Conservation (phyloP, 1,284 basidiomycete species). For the Rhodotorula sp. region DNA sequence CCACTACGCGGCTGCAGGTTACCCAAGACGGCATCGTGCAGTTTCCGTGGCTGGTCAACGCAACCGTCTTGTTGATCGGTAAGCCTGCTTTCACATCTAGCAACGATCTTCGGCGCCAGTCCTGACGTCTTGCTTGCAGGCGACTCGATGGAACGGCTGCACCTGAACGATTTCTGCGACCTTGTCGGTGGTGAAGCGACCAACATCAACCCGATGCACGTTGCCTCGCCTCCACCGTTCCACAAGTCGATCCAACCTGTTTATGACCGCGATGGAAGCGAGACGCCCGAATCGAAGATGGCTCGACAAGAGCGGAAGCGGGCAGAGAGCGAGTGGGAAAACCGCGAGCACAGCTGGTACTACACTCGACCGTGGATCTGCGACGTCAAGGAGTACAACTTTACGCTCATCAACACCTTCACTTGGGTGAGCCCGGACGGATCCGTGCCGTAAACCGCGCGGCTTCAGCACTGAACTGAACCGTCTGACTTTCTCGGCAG, state of each 20-base stretch:
- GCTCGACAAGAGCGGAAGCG: slow-evolving; percentile 10
- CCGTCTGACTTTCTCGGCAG: slow-evolving; percentile 11
- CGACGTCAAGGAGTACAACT: slow-evolving; percentile 32
- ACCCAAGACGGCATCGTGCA: slow-evolving; percentile 9
- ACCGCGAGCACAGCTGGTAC: slow-evolving; percentile 26
- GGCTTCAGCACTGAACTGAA: background rate
- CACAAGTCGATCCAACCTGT: slow-evolving; percentile 31
- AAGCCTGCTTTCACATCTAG: background rate
- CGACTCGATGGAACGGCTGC: slow-evolving; percentile 41
- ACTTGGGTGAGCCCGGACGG: slow-evolving; percentile 20
- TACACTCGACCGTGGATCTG: slow-evolving; percentile 33
- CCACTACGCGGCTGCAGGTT: background rate
- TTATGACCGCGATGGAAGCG: slow-evolving; percentile 15
- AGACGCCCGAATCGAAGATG: slow-evolving; percentile 24
- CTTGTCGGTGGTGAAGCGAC: slow-evolving; percentile 29
- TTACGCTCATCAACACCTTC: slow-evolving; percentile 32
- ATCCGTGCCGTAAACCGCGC: no score
- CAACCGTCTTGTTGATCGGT: slow-evolving; percentile 32
- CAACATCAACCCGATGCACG: slow-evolving; percentile 31
- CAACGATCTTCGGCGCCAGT: background rate
- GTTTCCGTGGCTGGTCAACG: slow-evolving; percentile 31
- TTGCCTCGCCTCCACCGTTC: slow-evolving; percentile 26
- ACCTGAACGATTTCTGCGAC: slow-evolving; percentile 35
- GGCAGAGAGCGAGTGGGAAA: slow-evolving; percentile 31
- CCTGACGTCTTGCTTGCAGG: slow-evolving; percentile 8